A percentile compares a stretch with the other conserved stretches of the same genome.
Evolutionary conservation across 1,284 basidiomycete genomes (phyloP).

Genomic region (Puccinia brachypodii): DNA sequence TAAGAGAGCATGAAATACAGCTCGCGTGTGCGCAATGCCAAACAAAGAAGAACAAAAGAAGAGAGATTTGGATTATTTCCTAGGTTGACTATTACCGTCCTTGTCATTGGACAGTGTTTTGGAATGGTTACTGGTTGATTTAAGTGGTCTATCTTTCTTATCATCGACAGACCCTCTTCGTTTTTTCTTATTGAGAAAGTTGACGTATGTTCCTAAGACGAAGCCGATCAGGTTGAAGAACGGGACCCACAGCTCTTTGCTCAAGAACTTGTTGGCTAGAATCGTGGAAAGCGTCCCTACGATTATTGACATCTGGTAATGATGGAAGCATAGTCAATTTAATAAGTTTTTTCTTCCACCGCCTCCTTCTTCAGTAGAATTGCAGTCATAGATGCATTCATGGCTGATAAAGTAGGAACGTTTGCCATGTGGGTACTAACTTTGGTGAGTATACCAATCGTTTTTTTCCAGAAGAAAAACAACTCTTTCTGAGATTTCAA

Average conservation of each 20-base stretch:
- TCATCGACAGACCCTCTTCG: background rate
- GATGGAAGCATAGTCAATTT: background rate
- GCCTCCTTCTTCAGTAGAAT: background rate
- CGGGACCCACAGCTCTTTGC: conserved; percentile 13
- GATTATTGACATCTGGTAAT: conserved; percentile 18
- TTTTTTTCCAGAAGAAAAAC: conserved; percentile 46
- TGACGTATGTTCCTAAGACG: conserved; percentile 31
- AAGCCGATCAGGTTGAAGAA: conserved; percentile 35
- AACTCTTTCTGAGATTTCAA: conserved; percentile 69
- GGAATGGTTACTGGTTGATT: background rate
- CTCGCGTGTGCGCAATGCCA: too few relatives aligned
- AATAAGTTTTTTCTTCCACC: background rate
- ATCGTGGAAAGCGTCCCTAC: conserved; percentile 25
- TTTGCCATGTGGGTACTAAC: background rate
- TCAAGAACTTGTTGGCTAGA: conserved; percentile 26
- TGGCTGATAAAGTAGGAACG: background rate
- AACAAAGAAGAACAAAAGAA: too few relatives aligned
- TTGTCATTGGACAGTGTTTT: background rate
- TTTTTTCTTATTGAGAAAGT: conserved; percentile 27
- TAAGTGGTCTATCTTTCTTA: background rate
- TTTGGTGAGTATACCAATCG: conserved; percentile 26
- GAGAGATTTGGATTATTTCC: too few relatives aligned
- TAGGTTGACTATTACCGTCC: background rate
- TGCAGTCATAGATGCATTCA: too few relatives aligned
- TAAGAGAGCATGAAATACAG: too few relatives aligned